Evolutionary conservation across 1,284 basidiomycete species (phyloP).

Genomic region (Ganoderma boninense): DNA sequence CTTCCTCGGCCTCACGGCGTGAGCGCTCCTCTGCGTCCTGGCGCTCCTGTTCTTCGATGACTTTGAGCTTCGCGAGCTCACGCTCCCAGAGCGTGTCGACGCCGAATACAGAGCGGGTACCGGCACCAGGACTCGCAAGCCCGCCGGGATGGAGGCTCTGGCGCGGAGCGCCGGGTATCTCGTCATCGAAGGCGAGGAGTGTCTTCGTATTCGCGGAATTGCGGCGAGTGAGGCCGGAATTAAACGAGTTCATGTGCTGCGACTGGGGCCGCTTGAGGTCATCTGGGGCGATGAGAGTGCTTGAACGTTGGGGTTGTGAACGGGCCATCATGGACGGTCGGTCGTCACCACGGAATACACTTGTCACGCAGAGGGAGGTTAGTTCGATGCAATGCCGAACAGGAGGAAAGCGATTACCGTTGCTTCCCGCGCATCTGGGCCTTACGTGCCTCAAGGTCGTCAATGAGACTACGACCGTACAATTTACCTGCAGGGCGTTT

Average conservation of each 20-base stretch:
- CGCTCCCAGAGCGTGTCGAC: slow-evolving; percentile 84
- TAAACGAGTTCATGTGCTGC: slow-evolving; percentile 53
- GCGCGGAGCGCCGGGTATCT: slow-evolving; percentile 42
- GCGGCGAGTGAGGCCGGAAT: slow-evolving; percentile 51
- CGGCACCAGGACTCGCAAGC: slow-evolving; percentile 12
- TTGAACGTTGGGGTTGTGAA: slow-evolving; percentile 57
- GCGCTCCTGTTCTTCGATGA: slow-evolving; percentile 73
- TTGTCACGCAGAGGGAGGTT: slow-evolving; percentile 36
- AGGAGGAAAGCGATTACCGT: slow-evolving; percentile 55
- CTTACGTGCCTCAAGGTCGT: slow-evolving; percentile 80
- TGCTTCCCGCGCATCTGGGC: slow-evolving; percentile 77
- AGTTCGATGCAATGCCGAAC: not conserved
- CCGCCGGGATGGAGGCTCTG: slow-evolving; percentile 33
- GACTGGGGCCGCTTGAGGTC: slow-evolving; percentile 59
- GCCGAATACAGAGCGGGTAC: slow-evolving; percentile 80
- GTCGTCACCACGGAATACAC: slow-evolving; percentile 78
- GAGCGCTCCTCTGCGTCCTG: slow-evolving; percentile 57
- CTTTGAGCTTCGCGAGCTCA: slow-evolving; percentile 76
- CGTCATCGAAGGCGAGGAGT: slow-evolving; percentile 67
- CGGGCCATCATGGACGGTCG: slow-evolving; percentile 88
- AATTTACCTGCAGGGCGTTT: slow-evolving; percentile 76
- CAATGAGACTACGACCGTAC: slow-evolving; percentile 82
- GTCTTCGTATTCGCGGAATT: slow-evolving; percentile 62
- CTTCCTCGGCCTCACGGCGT: slow-evolving; percentile 53
- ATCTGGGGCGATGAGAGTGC: slow-evolving; percentile 77